Conservation (phyloP, 139 green algal species). For the Astrephomene gubernaculifera region DNA sequence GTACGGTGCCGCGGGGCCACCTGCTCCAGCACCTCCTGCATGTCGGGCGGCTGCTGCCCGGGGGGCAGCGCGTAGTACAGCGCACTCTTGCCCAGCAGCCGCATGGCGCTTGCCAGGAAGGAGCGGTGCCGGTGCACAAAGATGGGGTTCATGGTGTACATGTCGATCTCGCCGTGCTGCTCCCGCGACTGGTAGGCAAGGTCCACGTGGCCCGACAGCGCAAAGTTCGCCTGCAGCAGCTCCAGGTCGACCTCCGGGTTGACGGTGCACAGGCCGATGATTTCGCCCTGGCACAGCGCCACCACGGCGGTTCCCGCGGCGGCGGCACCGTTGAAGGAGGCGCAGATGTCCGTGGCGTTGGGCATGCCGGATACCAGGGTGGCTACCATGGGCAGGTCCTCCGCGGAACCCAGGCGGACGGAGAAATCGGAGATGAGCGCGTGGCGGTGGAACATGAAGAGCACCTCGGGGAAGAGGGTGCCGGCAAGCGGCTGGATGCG, state of each 20-base stretch:
- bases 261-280: conserved; percentile 67
- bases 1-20: conserved; percentile 55
- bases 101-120: conserved; percentile 51
- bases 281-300: conserved; percentile 52
- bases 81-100: conserved; percentile 45
- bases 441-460: conserved; percentile 53
- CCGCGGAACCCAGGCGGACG: conserved; percentile 43
- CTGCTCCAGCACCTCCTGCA: conserved; percentile 63
- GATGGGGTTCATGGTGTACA: conserved; percentile 75
- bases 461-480: conserved; percentile 56
- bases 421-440: conserved; percentile 42
- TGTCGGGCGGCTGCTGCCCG: conserved; percentile 62
- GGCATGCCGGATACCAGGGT: conserved; percentile 57
- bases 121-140: conserved; percentile 55
- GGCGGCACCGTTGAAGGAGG: conserved; percentile 50
- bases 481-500: conserved; percentile 49
- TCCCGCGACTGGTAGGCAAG: conserved; percentile 27
- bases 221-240: conserved; percentile 65
- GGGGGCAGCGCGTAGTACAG: conserved; percentile 72
- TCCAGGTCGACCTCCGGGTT: conserved; percentile 56
- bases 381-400: conserved; percentile 47
- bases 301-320: conserved; percentile 48
- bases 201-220: conserved; percentile 48
- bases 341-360: conserved; percentile 51
- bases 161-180: conserved; percentile 66